Evolutionary conservation across 805 yeast species (phyloP).

Genomic region (Yamadazyma paraphyllophila): DNA sequence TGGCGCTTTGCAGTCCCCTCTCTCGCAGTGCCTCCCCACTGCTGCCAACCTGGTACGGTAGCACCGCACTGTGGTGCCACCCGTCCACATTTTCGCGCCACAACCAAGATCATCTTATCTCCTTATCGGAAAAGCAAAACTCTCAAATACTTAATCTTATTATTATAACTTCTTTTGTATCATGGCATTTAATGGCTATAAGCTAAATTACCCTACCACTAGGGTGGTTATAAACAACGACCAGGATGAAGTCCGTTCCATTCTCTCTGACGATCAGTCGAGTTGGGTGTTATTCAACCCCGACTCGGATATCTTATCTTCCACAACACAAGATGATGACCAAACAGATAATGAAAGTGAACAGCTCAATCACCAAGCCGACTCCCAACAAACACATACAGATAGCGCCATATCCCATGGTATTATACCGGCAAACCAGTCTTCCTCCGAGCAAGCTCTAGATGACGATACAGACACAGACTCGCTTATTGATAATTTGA

Average conservation of each 20-base stretch:
- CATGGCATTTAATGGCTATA: slow-evolving; percentile 18
- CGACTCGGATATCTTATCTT: slow-evolving; percentile 28
- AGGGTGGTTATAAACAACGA: slow-evolving; percentile 14
- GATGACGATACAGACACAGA: slow-evolving; percentile 11
- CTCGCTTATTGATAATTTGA: slow-evolving; percentile 14
- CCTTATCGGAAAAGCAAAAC: slow-evolving; percentile 13
- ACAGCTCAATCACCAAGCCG: background rate
- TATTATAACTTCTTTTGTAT: background rate
- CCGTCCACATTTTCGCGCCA: background rate
- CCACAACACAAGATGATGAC: slow-evolving; percentile 16
- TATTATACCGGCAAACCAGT: no score
- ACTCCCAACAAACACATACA: background rate
- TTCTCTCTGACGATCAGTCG: slow-evolving; percentile 22
- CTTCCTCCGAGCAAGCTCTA: background rate
- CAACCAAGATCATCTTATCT: slow-evolving; percentile 2
- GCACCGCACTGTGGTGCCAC: background rate
- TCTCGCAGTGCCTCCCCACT: background rate
- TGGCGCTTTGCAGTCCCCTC: no score
- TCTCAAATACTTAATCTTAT: background rate
- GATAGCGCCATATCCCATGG: background rate
- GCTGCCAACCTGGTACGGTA: background rate
- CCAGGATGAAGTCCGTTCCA: slow-evolving; percentile 17
- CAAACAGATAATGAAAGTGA: background rate
- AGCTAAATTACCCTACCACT: slow-evolving; percentile 16
- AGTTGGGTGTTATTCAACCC: slow-evolving; percentile 31